Conservation (phyloP, 75 land plant species). For the Cryptomeria japonica region DNA sequence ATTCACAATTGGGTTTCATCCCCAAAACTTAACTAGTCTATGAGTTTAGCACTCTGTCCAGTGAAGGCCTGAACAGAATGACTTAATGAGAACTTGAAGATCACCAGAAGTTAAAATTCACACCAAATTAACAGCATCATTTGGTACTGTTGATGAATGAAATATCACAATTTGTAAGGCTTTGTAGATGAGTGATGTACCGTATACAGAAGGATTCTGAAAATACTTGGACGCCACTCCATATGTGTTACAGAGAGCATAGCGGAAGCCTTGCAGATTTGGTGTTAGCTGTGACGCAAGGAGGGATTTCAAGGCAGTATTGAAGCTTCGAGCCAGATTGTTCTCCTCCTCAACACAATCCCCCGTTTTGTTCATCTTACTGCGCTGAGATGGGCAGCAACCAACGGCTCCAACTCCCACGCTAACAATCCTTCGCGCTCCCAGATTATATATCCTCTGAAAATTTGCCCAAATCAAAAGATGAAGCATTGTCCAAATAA, state of each 20-base stretch:
- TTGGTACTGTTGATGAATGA: no score
- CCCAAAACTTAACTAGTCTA: no score
- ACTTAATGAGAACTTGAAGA: no score
- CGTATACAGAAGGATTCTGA: constrained; percentile 47
- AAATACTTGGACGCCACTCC: constrained; percentile 28
- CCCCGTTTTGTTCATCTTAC: constrained; percentile 21
- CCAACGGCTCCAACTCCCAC: constrained; percentile 58
- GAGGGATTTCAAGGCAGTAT: constrained; percentile 32
- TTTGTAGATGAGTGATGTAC: constrained; percentile 15
- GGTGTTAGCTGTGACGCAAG: constrained; percentile 29
- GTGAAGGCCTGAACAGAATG: neutral
- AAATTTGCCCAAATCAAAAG: neutral
- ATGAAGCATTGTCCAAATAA: no score
- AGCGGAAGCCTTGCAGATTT: constrained; percentile 35
- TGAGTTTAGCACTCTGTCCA: no score
- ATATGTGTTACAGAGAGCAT: constrained; percentile 60
- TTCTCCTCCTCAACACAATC: constrained; percentile 58
- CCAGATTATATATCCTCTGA: constrained; percentile 64
- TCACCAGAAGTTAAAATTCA: no score
- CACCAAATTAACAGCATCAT: no score
- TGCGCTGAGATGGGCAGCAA: constrained; percentile 61
- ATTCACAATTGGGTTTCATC: no score
- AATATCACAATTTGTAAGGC: no score
- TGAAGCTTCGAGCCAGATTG: constrained; percentile 37
- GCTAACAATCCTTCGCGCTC: constrained; percentile 58